Evolutionary conservation across 495 filamentous ascomycete species (phyloP).

Genomic region (Hypoxylon intermedium): DNA sequence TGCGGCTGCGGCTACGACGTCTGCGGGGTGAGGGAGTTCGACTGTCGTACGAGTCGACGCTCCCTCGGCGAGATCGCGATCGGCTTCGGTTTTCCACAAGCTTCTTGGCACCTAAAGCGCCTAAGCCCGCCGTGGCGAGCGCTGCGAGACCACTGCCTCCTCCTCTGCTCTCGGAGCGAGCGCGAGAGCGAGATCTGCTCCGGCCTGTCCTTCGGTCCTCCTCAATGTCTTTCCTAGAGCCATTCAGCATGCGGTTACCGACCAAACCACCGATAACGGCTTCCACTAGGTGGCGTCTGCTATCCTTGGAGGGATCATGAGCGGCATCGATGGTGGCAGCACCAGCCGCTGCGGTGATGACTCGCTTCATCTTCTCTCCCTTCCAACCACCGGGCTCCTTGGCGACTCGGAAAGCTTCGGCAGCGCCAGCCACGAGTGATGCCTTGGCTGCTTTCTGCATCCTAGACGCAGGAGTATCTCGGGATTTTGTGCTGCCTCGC

Average conservation of each 20-base stretch:
- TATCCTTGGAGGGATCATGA: constrained; percentile 74
- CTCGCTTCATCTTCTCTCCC: constrained; percentile 83
- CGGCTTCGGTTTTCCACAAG: constrained; percentile 72
- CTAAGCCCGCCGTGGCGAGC: constrained; percentile 75
- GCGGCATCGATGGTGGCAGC: constrained; percentile 85
- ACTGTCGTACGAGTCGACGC: constrained; percentile 60
- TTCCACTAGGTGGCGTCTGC: constrained; percentile 70
- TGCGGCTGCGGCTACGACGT: constrained; percentile 58
- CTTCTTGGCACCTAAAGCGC: constrained; percentile 84
- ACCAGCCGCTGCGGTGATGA: constrained; percentile 84
- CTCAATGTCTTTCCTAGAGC: constrained; percentile 68
- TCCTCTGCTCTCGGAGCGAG: constrained; percentile 54
- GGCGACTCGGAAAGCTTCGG: constrained; percentile 85
- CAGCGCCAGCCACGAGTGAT: constrained; percentile 82
- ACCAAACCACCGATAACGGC: constrained; percentile 86
- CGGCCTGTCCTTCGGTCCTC: constrained; percentile 59
- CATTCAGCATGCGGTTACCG: constrained; percentile 80
- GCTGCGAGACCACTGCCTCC: constrained; percentile 62
- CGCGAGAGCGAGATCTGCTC: constrained; percentile 60
- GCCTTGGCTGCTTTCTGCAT: constrained; percentile 87
- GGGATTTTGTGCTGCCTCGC: constrained; percentile 52
- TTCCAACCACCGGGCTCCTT: constrained; percentile 86
- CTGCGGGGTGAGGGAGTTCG: constrained; percentile 48
- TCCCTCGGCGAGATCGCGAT: constrained; percentile 54
- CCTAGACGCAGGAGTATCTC: constrained; percentile 50